phyloP scores from a whole-genome alignment of 345 rosid species.

The Hirschfeldia incana region DNA sequence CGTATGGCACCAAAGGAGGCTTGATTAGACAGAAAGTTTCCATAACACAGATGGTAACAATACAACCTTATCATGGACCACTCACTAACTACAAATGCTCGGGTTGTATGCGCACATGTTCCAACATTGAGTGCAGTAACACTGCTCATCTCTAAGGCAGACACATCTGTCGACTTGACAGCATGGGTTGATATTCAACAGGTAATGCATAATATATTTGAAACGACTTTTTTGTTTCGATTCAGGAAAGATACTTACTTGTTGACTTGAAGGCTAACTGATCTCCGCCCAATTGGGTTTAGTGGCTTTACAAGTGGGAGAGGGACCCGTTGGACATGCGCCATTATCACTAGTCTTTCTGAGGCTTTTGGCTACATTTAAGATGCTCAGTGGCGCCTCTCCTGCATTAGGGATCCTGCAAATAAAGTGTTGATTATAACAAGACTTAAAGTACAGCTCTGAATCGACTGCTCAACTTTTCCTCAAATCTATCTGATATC shows the following conservation, averaged over 20 bases:
- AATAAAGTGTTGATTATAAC: constrained; percentile 36
- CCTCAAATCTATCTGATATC: constrained; percentile 38
- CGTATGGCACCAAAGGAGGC: constrained; percentile 17
- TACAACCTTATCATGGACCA: constrained; percentile 32
- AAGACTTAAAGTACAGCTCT: constrained; percentile 35
- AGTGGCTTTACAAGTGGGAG: constrained; percentile 40
- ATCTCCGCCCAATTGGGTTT: constrained; percentile 26
- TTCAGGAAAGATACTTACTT: constrained; percentile 29
- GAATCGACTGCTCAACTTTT: constrained; percentile 29
- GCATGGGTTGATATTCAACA: constrained; percentile 31
- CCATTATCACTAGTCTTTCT: constrained; percentile 37
- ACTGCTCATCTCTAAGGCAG: constrained; percentile 27
- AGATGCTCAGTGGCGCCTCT: constrained; percentile 36
- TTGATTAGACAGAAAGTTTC: constrained; percentile 39
- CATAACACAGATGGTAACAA: constrained; percentile 26
- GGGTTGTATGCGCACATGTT: constrained; percentile 36
- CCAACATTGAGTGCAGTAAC: constrained; percentile 35
- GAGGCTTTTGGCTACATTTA: constrained; percentile 33
- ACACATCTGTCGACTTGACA: constrained; percentile 38
- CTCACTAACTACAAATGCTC: constrained; percentile 28
- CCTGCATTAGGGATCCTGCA: constrained; percentile 31
- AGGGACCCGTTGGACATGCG: constrained; percentile 33
- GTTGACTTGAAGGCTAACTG: constrained; percentile 37
- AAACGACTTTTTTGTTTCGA: constrained; percentile 20
- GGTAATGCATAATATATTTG: constrained; percentile 16